Evolutionary conservation across 2,329 filamentous ascomycete species (phyloP).

Genomic region (Ceratocystis cacaofunesta): DNA sequence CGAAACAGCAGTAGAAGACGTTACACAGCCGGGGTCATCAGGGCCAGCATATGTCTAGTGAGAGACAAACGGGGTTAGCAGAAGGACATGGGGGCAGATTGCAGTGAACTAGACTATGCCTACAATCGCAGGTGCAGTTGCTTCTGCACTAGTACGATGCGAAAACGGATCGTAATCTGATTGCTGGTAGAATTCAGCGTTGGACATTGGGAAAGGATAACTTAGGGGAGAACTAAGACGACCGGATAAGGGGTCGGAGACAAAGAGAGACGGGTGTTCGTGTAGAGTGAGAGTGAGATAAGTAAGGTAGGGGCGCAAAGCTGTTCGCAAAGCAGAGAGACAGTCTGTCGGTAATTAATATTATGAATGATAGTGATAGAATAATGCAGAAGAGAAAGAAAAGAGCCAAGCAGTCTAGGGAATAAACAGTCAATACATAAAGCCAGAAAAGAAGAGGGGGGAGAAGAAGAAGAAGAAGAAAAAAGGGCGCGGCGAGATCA

Average conservation of each 20-base stretch:
- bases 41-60: not conserved
- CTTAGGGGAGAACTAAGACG: not conserved
- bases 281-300: not conserved
- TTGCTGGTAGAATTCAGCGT: constrained; percentile 15
- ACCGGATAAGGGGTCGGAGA: not conserved
- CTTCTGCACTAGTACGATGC: not conserved
- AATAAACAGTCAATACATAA: not conserved
- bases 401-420: not conserved
- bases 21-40: not conserved
- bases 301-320: not conserved
- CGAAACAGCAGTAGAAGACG: not conserved
- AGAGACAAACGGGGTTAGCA: constrained; percentile 1
- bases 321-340: not conserved
- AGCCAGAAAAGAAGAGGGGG: not conserved
- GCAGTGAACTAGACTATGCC: not conserved
- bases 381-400: not conserved
- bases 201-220: constrained; percentile 8
- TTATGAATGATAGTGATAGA: not conserved
- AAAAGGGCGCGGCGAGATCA: constrained; percentile 1
- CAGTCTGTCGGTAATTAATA: not conserved
- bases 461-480: not conserved
- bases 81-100: not conserved
- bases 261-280: not conserved
- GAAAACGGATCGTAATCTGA: constrained; percentile 14
- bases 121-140: constrained; percentile 6